Conservation (phyloP, 495 filamentous ascomycete genomes). For the Aspergillus carlsbadensis region DNA sequence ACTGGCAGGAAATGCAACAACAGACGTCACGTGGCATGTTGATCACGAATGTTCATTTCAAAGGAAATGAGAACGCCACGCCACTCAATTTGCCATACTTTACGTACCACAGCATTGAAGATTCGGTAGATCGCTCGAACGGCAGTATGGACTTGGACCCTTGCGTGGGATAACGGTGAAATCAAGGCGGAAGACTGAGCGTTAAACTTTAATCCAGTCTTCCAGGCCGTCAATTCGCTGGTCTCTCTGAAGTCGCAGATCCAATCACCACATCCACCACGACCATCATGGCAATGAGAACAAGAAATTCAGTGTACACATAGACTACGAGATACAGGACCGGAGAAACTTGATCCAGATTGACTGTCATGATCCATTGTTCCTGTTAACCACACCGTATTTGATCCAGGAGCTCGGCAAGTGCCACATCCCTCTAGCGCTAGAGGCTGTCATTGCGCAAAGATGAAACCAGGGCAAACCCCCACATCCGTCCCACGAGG, state of each 20-base stretch:
- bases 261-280: neutral
- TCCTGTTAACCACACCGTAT: no score
- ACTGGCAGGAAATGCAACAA: conserved; percentile 10
- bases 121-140: neutral
- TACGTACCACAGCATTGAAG: neutral
- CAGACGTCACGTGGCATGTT: conserved; percentile 19
- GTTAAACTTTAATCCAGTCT: neutral
- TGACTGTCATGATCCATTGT: no score
- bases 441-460: conserved; percentile 15
- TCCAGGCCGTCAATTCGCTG: neutral
- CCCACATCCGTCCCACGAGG: conserved; percentile 28
- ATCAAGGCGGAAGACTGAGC: neutral
- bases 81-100: neutral
- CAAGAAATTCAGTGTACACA: neutral
- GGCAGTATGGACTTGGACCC: conserved; percentile 1
- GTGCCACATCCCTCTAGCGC: neutral
- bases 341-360: no score
- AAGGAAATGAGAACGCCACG: neutral
- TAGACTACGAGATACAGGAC: neutral
- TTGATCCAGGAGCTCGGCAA: no score
- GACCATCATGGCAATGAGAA: neutral
- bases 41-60: conserved; percentile 13
- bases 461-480: conserved; percentile 18
- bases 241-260: conserved; percentile 1
- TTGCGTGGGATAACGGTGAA: conserved; percentile 3